Conservation (phyloP, 352 stramenopile species). For the Hyaloperonospora arabidopsidis region DNA sequence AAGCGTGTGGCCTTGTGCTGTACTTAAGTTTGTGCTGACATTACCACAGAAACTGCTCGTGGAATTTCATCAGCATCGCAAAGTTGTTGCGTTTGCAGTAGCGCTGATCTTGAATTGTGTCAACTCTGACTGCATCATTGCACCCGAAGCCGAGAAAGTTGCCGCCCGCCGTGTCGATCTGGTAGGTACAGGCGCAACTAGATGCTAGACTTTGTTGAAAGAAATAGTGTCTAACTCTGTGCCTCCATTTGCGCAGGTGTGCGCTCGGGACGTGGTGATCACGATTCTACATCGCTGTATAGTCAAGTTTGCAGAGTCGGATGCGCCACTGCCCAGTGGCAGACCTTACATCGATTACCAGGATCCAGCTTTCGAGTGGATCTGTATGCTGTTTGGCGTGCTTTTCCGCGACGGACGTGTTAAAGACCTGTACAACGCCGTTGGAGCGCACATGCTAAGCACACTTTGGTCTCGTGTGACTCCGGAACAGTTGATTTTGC, state of each 20-base stretch:
- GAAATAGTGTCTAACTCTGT: neutral
- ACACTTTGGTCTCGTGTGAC: constrained; percentile 74
- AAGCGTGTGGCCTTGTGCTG: neutral
- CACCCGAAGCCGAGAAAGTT: constrained; percentile 19
- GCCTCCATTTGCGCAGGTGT: constrained; percentile 30
- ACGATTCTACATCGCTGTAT: constrained; percentile 73
- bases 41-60: constrained; percentile 67
- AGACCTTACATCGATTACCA: constrained; percentile 30
- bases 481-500: constrained; percentile 68
- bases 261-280: constrained; percentile 58
- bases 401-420: constrained; percentile 42
- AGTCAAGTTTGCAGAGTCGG: constrained; percentile 9
- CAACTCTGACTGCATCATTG: constrained; percentile 25
- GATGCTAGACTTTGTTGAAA: neutral
- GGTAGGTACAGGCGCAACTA: constrained; percentile 23
- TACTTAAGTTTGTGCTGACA: constrained; percentile 3
- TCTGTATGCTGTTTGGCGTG: constrained; percentile 53
- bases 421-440: constrained; percentile 61
- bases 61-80: constrained; percentile 70
- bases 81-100: constrained; percentile 58
- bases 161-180: constrained; percentile 37
- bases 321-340: constrained; percentile 2
- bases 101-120: constrained; percentile 67
- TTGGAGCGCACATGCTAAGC: constrained; percentile 69
- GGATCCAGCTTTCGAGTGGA: constrained; percentile 76